Evolutionary conservation across 495 filamentous ascomycete species (phyloP).

Genomic region (Tetracladium setigerum): DNA sequence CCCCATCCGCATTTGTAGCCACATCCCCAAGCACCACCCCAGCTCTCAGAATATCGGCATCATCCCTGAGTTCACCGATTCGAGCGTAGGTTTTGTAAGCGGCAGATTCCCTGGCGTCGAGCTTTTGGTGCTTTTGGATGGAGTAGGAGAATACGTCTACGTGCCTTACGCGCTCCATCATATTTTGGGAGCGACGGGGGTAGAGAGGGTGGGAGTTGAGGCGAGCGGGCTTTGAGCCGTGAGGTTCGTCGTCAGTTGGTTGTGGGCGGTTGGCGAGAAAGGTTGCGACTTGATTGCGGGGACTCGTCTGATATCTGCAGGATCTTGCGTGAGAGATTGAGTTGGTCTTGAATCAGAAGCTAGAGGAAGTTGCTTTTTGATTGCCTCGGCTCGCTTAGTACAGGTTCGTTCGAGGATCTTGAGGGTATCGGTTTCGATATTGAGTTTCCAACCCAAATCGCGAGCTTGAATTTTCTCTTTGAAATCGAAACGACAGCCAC

Average conservation of each 20-base stretch:
- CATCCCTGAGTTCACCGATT: conserved; percentile 17
- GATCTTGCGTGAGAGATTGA: too few relatives aligned
- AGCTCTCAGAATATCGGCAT: conserved; percentile 13
- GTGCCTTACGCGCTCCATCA: too few relatives aligned
- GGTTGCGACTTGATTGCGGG: neutral
- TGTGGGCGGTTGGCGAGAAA: conserved; percentile 1
- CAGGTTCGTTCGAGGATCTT: conserved; percentile 9
- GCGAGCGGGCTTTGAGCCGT: too few relatives aligned
- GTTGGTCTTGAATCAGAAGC: too few relatives aligned
- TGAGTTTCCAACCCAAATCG: conserved; percentile 8
- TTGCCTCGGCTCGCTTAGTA: neutral
- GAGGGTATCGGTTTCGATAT: neutral
- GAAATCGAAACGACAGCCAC: conserved; percentile 9
- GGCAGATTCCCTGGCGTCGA: conserved; percentile 5
- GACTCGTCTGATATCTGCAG: too few relatives aligned
- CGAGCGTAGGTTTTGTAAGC: conserved; percentile 3
- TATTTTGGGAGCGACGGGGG: neutral
- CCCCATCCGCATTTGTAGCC: conserved; percentile 1
- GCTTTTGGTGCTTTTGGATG: neutral
- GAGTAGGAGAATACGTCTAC: too few relatives aligned
- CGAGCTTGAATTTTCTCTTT: neutral
- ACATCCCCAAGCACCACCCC: conserved; percentile 4
- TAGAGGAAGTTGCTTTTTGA: too few relatives aligned
- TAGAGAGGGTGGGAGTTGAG: neutral
- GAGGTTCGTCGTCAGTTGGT: too few relatives aligned